Conservation (phyloP, 140 eudicot species). For the Bidens hawaiensis region DNA sequence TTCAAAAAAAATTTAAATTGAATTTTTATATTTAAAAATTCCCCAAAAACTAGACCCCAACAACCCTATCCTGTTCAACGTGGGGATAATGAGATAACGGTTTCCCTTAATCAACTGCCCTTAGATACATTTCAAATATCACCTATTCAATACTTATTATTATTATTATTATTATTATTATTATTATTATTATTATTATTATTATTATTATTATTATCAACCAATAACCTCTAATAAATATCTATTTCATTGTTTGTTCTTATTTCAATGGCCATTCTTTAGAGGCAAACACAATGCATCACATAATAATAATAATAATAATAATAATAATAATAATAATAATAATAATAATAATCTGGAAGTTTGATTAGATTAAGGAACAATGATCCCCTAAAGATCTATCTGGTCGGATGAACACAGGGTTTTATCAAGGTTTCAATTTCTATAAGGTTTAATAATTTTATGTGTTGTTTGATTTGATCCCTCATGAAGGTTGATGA, state of each 20-base stretch:
- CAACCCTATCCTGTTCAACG: slow-evolving; percentile 7
- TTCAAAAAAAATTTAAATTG: background rate
- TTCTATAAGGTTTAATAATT: slow-evolving; percentile 10
- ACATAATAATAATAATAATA: no score
- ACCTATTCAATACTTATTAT: background rate
- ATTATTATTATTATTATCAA: no score
- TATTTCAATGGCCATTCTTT: slow-evolving; percentile 18
- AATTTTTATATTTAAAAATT: background rate
- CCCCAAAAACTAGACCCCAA: background rate
- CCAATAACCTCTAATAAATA: background rate
- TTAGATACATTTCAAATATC: slow-evolving; percentile 21
- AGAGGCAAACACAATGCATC: slow-evolving; percentile 6
- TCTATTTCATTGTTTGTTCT: background rate
- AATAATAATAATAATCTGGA: slow-evolving; percentile 23
- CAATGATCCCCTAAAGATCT: slow-evolving; percentile 7
- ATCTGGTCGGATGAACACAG: slow-evolving; percentile 7
- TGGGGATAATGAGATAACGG: slow-evolving; percentile 21
- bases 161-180: no score
- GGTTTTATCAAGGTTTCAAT: slow-evolving; percentile 31
- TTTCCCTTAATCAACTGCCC: slow-evolving; percentile 27
- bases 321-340: no score
- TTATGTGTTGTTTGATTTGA: slow-evolving; percentile 16
- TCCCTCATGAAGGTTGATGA: slow-evolving; percentile 40
- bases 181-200: no score
- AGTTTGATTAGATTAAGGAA: slow-evolving; percentile 2